Evolutionary conservation across 176 grass and related monocot genomes (phyloP).

Genomic region (Saccharum officinarum): DNA sequence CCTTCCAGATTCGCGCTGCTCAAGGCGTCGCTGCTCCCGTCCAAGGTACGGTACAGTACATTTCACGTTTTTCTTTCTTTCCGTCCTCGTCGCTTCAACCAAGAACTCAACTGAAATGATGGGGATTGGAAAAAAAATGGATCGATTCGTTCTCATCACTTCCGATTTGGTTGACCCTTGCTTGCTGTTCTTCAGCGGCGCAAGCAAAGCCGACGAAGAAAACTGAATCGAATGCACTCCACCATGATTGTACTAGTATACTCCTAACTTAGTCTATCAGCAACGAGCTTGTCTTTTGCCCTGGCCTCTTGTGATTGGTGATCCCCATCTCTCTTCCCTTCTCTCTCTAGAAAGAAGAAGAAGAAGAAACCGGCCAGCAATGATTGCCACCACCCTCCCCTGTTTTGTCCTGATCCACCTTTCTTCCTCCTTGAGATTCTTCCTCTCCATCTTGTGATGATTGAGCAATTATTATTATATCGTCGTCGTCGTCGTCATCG

Average conservation of each 20-base stretch:
- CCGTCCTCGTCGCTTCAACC: background rate
- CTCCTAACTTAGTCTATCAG: no score
- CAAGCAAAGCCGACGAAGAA: background rate
- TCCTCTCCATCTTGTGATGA: constrained; percentile 19
- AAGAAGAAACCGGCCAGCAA: constrained; percentile 21
- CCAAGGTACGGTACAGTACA: constrained; percentile 33
- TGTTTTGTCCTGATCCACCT: constrained; percentile 54
- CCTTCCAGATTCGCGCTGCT: constrained; percentile 83
- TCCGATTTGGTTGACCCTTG: background rate
- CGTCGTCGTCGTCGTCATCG: background rate
- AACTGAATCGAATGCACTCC: background rate
- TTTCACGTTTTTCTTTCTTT: background rate
- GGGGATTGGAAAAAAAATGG: background rate
- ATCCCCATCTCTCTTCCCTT: constrained; percentile 33
- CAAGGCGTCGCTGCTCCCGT: constrained; percentile 74
- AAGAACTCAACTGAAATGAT: background rate
- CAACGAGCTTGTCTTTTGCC: no score
- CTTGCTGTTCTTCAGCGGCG: background rate
- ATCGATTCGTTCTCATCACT: background rate
- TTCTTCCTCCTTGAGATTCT: constrained; percentile 38
- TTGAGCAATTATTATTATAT: constrained; percentile 42
- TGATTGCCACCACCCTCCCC: constrained; percentile 37
- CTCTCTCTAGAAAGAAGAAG: background rate
- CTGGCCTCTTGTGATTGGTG: constrained; percentile 21
- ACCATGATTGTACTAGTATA: background rate